A percentile compares a stretch with the other conserved stretches of the same genome.
phyloP scores from a whole-genome alignment of 768 basidiomycete species.

The Gymnopilus dilepis region DNA sequence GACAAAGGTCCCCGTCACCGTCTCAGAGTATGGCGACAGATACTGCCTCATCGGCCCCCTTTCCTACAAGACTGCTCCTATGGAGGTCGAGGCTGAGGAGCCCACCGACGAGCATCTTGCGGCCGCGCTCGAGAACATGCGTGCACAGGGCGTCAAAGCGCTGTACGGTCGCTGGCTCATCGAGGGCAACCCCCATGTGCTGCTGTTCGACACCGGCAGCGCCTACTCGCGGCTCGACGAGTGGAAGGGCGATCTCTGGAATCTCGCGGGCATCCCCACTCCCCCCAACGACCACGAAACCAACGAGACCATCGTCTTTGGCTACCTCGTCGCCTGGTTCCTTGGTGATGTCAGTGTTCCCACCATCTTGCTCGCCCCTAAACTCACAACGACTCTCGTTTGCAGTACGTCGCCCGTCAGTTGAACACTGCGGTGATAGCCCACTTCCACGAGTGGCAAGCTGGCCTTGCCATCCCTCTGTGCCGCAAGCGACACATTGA shows the following conservation, averaged over 20 bases:
- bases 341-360: constrained; percentile 82
- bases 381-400: constrained; percentile 11
- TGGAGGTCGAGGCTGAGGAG: constrained; percentile 97
- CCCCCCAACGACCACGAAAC: constrained; percentile 98
- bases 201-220: constrained; percentile 94
- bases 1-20: constrained; percentile 98
- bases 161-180: constrained; percentile 99
- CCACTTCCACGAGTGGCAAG: constrained; percentile 99
- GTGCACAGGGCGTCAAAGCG: constrained; percentile 87
- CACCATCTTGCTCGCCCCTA: constrained; percentile 12
- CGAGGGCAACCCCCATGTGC: constrained; percentile 93
- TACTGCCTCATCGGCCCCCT: constrained; percentile 98
- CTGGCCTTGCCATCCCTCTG: constrained; percentile 92
- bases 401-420: constrained; percentile 81
- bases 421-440: constrained; percentile 88
- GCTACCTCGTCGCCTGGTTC: constrained; percentile 99
- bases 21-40: constrained; percentile 92
- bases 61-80: constrained; percentile 96
- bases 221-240: constrained; percentile 90
- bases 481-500: constrained; percentile 97
- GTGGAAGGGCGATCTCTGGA: constrained; percentile 99
- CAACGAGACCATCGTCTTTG: constrained; percentile 97
- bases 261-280: constrained; percentile 95
- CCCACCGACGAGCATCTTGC: constrained; percentile 82
- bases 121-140: constrained; percentile 82